Percentiles rank a stretch among this genome's conserved stretches.
phyloP scores from a whole-genome alignment of 495 filamentous ascomycete genomes.

The Trichoderma parareesei region DNA sequence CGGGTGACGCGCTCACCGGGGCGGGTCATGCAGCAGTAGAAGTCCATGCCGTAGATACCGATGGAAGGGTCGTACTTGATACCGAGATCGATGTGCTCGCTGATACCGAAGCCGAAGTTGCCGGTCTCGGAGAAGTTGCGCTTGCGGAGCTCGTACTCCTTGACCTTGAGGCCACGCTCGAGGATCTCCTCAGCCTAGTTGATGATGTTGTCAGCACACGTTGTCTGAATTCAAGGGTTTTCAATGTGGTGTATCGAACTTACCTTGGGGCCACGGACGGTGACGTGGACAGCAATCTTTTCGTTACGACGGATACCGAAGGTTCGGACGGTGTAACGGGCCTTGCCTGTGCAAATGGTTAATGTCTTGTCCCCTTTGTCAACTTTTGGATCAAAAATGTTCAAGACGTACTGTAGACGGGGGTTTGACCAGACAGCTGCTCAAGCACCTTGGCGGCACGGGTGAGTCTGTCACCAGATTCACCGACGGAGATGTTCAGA shows the following conservation, averaged over 20 bases:
- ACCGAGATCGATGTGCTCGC: constrained; percentile 99
- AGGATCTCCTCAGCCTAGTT: constrained; percentile 87
- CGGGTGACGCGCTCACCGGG: constrained; percentile 96
- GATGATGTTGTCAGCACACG: background rate
- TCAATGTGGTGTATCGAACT: background rate
- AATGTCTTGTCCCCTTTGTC: background rate
- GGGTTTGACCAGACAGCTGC: constrained; percentile 98
- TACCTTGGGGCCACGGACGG: constrained; percentile 92
- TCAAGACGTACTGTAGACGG: constrained; percentile 78
- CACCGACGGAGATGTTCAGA: constrained; percentile 99
- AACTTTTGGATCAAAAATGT: background rate
- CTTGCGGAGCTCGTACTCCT: constrained; percentile 99
- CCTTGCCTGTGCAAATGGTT: constrained; percentile 63
- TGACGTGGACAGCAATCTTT: constrained; percentile 99
- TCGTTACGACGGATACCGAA: constrained; percentile 99
- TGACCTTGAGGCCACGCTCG: constrained; percentile 99
- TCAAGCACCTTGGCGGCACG: constrained; percentile 99
- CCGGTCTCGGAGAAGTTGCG: constrained; percentile 99
- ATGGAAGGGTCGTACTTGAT: constrained; percentile 99
- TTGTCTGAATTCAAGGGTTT: background rate
- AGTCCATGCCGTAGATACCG: constrained; percentile 99
- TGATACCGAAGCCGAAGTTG: constrained; percentile 99
- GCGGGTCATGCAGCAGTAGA: constrained; percentile 99
- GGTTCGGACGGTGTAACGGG: constrained; percentile 99
- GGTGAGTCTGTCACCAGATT: constrained; percentile 99